Base-by-base conservation (phyloP, 192 early-diverging fungal genomes). In the Coemansia sp. region DNA sequence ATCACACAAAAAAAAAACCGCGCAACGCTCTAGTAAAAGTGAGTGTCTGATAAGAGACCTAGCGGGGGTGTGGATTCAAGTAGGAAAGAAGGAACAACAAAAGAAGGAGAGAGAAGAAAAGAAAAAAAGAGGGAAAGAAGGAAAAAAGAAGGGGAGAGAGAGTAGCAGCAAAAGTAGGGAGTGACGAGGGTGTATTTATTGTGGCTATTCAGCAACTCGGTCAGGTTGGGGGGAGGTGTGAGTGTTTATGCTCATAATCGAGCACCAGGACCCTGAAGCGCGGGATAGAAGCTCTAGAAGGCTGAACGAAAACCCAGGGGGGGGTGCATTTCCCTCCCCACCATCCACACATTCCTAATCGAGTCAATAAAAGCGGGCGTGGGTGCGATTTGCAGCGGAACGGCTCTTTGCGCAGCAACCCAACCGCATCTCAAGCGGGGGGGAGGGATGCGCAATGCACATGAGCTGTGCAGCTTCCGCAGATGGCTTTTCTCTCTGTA, bases 371-470 rank as follows among this genome's bases (percentile, higher is more conserved):
- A 47, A 6, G 24, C 16, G 46, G 53, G 53, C 53, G 24, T 57
- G 57, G 20, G 50, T 24, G 9, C 7, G 40, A 61, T 55, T 55
- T 55, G 58, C 55, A 24, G 46, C 52, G 67, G 67, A 22, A 10
- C 39, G 44, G 46, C 34, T 53, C 40, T 68, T 44, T 57, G 53
- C 53, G 53, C 53, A 57, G 13, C 53, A 33, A 15, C 53, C 53
- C 53, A 57, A 57, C 53, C 53, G 53, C 53, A 33, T 57, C 53
- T 33, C 24, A 27, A 15, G 29, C 46, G 46, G 29, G 24, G 24
- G 24, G 24, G 24, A 24, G 27, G 46, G 67, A 69, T 69, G 67
- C 57, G 67, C 67, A 69, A 69, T 57, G 52, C 67, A 69, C 67
- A 69, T 69, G 67, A 61, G 31, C 43, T 50, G 31, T 69, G 67